phyloP scores from a whole-genome alignment of 805 yeast species.

The Groenewaldozyma salmanticensis region DNA sequence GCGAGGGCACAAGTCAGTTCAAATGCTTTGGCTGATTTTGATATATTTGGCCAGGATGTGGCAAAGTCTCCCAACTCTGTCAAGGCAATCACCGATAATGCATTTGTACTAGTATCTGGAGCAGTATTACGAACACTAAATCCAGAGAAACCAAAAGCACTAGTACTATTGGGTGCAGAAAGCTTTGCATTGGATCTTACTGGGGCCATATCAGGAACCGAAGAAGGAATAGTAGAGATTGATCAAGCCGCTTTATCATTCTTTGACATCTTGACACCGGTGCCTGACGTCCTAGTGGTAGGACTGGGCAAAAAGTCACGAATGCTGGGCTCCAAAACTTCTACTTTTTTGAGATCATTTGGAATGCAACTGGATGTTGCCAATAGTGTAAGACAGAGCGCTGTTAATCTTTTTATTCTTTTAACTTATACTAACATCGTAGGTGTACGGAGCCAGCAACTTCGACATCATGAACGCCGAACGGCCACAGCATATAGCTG shows the following conservation, averaged over 20 bases:
- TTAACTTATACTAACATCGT: conserved; percentile 1
- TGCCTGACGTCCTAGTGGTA: conserved; percentile 64
- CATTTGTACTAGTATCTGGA: conserved; percentile 50
- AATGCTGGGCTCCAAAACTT: conserved; percentile 48
- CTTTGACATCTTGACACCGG: conserved; percentile 53
- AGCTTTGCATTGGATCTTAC: conserved; percentile 48
- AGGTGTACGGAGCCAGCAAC: conserved; percentile 50
- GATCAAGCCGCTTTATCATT: conserved; percentile 36
- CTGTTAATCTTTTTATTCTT: background rate
- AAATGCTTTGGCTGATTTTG: conserved; percentile 30
- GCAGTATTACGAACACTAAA: conserved; percentile 30
- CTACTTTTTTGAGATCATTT: conserved; percentile 37
- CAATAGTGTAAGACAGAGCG: conserved; percentile 35
- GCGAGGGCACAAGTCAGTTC: conserved; percentile 17
- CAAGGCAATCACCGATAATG: conserved; percentile 42
- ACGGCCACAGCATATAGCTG: conserved; percentile 65
- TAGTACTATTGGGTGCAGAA: conserved; percentile 35
- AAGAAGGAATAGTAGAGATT: conserved; percentile 47
- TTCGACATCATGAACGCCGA: conserved; percentile 74
- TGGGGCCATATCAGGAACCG: conserved; percentile 33
- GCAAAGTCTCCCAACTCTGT: conserved; percentile 41
- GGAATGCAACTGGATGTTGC: conserved; percentile 68
- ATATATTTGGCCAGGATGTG: conserved; percentile 34
- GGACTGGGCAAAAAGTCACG: conserved; percentile 63
- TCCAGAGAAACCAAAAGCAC: conserved; percentile 25